These are phyloP conservation scores for Cordyceps cicadae DNA, from an alignment of 2,329 filamentous ascomycete genomes.

Conservation along the genomic window DNA sequence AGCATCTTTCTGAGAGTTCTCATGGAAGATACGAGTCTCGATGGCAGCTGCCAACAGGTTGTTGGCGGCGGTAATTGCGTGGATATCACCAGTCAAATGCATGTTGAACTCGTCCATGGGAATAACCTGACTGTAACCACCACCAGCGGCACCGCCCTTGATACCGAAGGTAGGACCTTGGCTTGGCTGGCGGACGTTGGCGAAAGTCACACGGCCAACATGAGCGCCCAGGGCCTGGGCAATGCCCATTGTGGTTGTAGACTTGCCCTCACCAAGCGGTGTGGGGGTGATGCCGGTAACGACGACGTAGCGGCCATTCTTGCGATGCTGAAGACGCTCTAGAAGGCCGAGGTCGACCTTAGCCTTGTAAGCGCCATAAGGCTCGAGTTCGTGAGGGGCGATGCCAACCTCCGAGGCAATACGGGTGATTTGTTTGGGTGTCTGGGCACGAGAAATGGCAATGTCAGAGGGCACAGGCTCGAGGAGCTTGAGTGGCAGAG, in stretches of 20 bases:
- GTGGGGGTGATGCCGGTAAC: conserved; percentile 96
- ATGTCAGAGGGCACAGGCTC: conserved; percentile 92
- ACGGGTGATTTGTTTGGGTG: conserved; percentile 82
- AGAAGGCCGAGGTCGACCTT: conserved; percentile 82
- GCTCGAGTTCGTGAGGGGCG: conserved; percentile 79
- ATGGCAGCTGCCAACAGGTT: conserved; percentile 94
- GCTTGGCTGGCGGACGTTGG: conserved; percentile 93
- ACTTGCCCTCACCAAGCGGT: conserved; percentile 94
- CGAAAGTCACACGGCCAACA: conserved; percentile 79
- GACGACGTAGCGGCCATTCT: conserved; percentile 82
- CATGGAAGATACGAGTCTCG: conserved; percentile 97
- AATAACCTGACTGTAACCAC: conserved; percentile 97
- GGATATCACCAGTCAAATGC: conserved; percentile 94
- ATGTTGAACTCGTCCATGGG: conserved; percentile 99
- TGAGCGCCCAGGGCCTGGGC: conserved; percentile 89
- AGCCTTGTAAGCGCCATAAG: conserved; percentile 90
- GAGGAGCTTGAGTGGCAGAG: conserved; percentile 73
- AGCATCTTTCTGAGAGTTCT: conserved; percentile 87
- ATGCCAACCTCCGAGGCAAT: conserved; percentile 85
- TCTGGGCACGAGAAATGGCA: conserved; percentile 78
- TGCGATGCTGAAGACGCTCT: conserved; percentile 76
- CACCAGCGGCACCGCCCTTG: conserved; percentile 94
- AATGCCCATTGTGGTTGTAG: conserved; percentile 92
- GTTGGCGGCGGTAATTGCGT: conserved; percentile 94
- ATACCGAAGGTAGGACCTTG: conserved; percentile 98